A percentile compares a stretch with the other conserved stretches of the same genome.
Conservation (phyloP, 768 basidiomycete genomes). For the Psilocybe azurescens region DNA sequence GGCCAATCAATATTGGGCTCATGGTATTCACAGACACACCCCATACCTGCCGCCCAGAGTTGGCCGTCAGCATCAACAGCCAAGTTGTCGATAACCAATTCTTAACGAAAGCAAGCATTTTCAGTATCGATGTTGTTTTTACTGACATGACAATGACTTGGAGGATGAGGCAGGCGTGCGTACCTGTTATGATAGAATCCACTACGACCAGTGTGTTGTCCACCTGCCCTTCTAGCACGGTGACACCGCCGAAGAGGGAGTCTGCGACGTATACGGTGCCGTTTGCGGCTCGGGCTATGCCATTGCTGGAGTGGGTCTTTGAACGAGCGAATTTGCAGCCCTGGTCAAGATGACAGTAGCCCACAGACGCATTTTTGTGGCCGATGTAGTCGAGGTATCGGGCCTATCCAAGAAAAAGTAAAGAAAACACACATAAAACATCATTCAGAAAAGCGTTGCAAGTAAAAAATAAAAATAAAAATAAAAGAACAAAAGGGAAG, state of each 20-base stretch:
- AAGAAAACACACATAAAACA: no score
- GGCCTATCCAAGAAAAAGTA: background rate
- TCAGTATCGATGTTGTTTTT: no score
- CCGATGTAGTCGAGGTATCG: slow-evolving; percentile 28
- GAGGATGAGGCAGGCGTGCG: background rate
- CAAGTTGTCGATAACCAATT: slow-evolving; percentile 57
- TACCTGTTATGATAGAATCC: slow-evolving; percentile 61
- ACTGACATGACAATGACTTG: no score
- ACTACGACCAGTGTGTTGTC: slow-evolving; percentile 63
- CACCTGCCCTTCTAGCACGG: slow-evolving; percentile 58
- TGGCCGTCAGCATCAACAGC: slow-evolving; percentile 63
- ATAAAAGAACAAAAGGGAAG: background rate
- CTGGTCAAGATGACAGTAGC: slow-evolving; percentile 64
- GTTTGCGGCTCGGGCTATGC: slow-evolving; percentile 60
- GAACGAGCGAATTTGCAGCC: slow-evolving; percentile 67
- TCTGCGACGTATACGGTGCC: slow-evolving; percentile 70
- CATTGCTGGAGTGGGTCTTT: slow-evolving; percentile 59
- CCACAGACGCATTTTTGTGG: slow-evolving; percentile 51
- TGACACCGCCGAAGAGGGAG: slow-evolving; percentile 46
- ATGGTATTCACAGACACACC: background rate
- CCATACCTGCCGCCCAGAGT: slow-evolving; percentile 65
- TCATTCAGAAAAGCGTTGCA: background rate
- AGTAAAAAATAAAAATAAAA: no score
- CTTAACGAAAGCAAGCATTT: background rate
- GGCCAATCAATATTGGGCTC: background rate